Conservation (phyloP, 805 yeast species). For the Pichia occidentalis region DNA sequence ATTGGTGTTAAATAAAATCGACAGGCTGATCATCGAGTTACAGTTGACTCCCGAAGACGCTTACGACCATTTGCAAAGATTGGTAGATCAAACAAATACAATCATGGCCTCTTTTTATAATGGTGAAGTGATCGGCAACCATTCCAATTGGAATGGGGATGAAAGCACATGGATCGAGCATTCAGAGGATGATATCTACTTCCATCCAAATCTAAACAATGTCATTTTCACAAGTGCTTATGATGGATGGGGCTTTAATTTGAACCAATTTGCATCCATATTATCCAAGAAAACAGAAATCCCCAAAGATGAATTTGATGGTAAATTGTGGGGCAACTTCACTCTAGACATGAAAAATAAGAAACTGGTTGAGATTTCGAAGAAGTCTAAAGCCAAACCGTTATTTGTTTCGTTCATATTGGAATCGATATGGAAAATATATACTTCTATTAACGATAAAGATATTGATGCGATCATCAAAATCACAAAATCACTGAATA, state of each 20-base stretch:
- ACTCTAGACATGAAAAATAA: constrained; percentile 86
- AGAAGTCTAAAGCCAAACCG: constrained; percentile 61
- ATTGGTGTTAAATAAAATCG: constrained; percentile 85
- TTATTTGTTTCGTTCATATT: constrained; percentile 80
- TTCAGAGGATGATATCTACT: constrained; percentile 77
- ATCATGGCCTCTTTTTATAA: constrained; percentile 90
- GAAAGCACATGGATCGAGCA: constrained; percentile 58
- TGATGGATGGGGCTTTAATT: constrained; percentile 97
- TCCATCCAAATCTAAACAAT: constrained; percentile 80
- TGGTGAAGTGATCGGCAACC: constrained; percentile 89
- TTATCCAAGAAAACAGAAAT: constrained; percentile 82
- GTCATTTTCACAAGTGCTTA: constrained; percentile 86
- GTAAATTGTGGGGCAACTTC: constrained; percentile 94
- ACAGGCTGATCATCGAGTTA: constrained; percentile 75
- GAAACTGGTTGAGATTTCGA: constrained; percentile 61
- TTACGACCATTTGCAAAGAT: constrained; percentile 65
- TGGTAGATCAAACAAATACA: constrained; percentile 90
- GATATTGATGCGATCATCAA: constrained; percentile 68
- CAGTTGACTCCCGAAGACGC: constrained; percentile 81
- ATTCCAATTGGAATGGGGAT: constrained; percentile 49
- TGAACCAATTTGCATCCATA: constrained; percentile 80
- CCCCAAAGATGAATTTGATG: constrained; percentile 67
- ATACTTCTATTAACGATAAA: constrained; percentile 60
- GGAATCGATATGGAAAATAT: constrained; percentile 90
- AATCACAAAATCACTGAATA: constrained; percentile 62